Evolutionary conservation across 768 basidiomycete genomes (phyloP), one percentile per base, ranked within the genome.

Genomic region (Mycena indigotica): DNA sequence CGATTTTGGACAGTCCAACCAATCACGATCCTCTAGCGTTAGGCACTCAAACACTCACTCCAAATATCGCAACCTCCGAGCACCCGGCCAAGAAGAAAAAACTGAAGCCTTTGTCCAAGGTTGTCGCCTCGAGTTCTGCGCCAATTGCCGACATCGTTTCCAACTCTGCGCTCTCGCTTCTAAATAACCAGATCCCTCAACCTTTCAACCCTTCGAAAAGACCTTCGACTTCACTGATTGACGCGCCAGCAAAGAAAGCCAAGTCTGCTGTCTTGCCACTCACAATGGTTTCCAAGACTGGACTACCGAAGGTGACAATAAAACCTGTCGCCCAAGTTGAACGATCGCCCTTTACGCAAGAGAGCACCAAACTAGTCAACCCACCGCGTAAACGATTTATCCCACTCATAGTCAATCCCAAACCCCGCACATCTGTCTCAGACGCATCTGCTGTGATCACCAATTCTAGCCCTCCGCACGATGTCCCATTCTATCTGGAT

Each of bases 201-300:
- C n/a, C n/a, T n/a, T n/a, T 87, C 89, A 59, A 66, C 84, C 85
- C 68, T 85, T 77, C 26, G 83, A 85, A 65, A 90, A 87, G 64
- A 87, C 75, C 35, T 75, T 87, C 61, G 87, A 87, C 26, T 16
- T 44, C 41, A 87, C 89, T 72, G 75, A 82, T 69, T 88, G 10
- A 54, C 6, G 32, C 57, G 32, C 32, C 32, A 5, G 15, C 50
- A 28, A 62, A 62, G 50, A 58, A 56, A 26, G 53, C 48, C 12
- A 62, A 62, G 44, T 5, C 56, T 17, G n/a, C 48, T 32, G n/a
- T 48, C 4, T 30, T 32, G 17, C 32, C 24, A 26, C 28, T 41
- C 19, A 44, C 56, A 6, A 21, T 28, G 52, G 49, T 28, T 5
- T 32, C 35, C 23, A 55, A 55, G 45, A 17, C 25, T 23, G 26